Base-by-base conservation (phyloP, 129 eudicot genomes). In the Centella asiatica region DNA sequence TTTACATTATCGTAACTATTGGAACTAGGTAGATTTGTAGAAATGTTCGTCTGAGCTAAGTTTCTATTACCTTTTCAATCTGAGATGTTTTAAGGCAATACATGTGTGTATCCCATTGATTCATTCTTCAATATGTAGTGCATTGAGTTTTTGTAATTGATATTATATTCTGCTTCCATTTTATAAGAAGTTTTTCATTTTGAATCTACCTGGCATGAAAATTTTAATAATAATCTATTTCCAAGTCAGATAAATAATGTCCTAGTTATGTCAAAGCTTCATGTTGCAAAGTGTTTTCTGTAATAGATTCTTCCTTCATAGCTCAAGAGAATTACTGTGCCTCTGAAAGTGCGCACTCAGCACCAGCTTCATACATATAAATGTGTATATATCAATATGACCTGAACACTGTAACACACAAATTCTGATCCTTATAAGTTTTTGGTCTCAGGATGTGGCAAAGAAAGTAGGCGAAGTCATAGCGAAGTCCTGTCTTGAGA, bases 401-500 rank as follows among this genome's bases (percentile, higher is more conserved):
- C 61, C 24, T 29, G 17, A 56, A 56, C 36, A 32, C 26, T 42
- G 47, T 37, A 62, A 27, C 24, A n/a, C 36, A 14, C 29, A 22
- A 60, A 20, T 65, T n/a, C 53, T 28, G 22, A 4, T 44, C 13
- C 22, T 19, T 68, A n/a, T 24, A 23, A 44, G 31, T 42, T 65
- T 75, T 69, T 75, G 76, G 50, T 73, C 60, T 49, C 65, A 93
- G 96, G 99, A 87, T 34, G 85, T 83, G 26, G 99, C 99, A 20
- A 82, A 82, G 70, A 87, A 79, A 78, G 73, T 87, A 9, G 99
- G 95, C 18, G 96, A 93, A 78, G 77, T 66, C 12, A 80, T 87
- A 39, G 99, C 95, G 12, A 87, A 87, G 76, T 62, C 83, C 22
- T 87, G 96, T 69, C 67, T 93, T 8, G 96, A 87, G 80, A 93